These are phyloP conservation scores for Globisporangium sylvaticum DNA, from an alignment of 352 stramenopile species.

Conservation along the genomic window DNA sequence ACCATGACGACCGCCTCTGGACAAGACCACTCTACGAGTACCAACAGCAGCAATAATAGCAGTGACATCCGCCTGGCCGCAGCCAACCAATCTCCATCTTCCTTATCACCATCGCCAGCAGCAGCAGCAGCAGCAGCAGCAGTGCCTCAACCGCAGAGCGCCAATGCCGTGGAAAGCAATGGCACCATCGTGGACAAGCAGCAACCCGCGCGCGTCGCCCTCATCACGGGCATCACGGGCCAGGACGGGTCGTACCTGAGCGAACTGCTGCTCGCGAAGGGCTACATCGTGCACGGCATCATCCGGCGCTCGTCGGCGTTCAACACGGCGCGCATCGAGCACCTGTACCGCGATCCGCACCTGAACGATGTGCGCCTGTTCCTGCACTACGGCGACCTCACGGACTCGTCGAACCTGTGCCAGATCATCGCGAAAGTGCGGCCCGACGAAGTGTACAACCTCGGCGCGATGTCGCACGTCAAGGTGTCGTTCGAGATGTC, in stretches of 20 bases:
- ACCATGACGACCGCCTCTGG: not conserved
- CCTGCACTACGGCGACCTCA: conserved; percentile 99
- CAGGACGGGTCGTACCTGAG: conserved; percentile 99
- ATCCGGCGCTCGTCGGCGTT: conserved; percentile 98
- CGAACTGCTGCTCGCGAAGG: conserved; percentile 96
- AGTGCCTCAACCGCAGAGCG: not conserved
- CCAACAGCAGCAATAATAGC: not conserved
- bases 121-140: not conserved
- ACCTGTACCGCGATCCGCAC: conserved; percentile 96
- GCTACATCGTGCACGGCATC: conserved; percentile 94
- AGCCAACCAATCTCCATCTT: not conserved
- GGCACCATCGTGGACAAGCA: not conserved
- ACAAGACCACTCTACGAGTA: not conserved
- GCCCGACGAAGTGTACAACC: conserved; percentile 98
- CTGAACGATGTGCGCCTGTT: conserved; percentile 93
- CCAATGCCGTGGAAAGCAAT: not conserved
- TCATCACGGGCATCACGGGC: conserved; percentile 98
- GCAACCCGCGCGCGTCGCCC: conserved; percentile 48
- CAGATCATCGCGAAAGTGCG: conserved; percentile 93
- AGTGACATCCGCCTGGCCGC: not conserved
- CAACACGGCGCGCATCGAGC: conserved; percentile 98
- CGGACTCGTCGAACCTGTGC: conserved; percentile 96
- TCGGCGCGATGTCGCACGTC: conserved; percentile 98
- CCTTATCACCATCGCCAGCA: not conserved
- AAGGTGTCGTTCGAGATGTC: conserved; percentile 99